Evolutionary conservation across 345 rosid genomes (phyloP), one percentile per base, ranked within the genome.

Genomic region (Aquilaria sinensis): DNA sequence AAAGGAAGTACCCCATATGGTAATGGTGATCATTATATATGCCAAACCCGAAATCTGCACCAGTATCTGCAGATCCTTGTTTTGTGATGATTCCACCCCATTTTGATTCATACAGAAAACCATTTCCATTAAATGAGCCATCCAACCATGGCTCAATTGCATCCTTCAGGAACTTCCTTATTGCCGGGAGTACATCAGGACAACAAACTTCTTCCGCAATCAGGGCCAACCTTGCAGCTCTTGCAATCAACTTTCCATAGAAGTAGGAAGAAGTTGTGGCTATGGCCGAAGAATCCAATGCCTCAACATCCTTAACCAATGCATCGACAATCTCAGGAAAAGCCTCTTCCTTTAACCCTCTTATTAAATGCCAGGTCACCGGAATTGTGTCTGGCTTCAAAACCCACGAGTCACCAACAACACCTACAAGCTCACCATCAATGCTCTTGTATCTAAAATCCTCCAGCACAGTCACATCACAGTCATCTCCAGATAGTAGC

Each of bases 1-100:
- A 90, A 10, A 94, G 78, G 73, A 90, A 94, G 78, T 90, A 94
- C 32, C 99, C 99, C 33, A 94, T 30, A 68, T 90, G 97, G 66
- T 78, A 90, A 72, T 94, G 97, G 59, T 90, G 96, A 53, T 85
- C 88, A 60, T 85, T 90, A 58, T 78, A 94, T 43, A 83, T 12
- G 41, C 97, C 97, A 29, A 86, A 94, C 11, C 99, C 97, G 46
- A 86, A 90, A 76, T 94, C 99, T 0, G 87, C 95, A 34, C 91
- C 84, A 0, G 87, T 45, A 74, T 88, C 96, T 7, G 12, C 51
- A 0, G 84, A 69, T 1, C 97, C 93, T 76, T 72, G 91, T 73
- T 73, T 85, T 8, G 95, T 85, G 14, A 94, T 70, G 37, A 94
- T 73, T 6, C 99, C 99, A 64, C 97, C 96, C 97, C 97, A 90